A percentile compares a stretch with the other conserved stretches of the same genome.
These are phyloP conservation scores for Sinapis alba DNA, from an alignment of 441 rosid species.

Conservation along the genomic window DNA sequence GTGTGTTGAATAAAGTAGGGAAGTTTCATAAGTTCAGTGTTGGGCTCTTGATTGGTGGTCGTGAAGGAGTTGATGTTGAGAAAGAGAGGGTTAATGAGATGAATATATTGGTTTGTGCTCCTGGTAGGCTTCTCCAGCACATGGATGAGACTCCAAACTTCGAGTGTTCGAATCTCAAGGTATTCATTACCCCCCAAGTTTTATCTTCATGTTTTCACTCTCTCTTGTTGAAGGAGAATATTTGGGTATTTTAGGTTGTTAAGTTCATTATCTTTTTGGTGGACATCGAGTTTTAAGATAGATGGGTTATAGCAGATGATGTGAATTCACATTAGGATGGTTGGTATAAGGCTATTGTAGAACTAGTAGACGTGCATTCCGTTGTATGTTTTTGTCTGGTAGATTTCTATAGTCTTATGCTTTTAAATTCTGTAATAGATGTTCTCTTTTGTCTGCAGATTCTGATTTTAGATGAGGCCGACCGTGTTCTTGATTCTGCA, in stretches of 20 bases:
- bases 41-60: constrained; percentile 92
- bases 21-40: constrained; percentile 81
- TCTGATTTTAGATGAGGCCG: constrained; percentile 97
- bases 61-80: constrained; percentile 79
- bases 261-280: not conserved
- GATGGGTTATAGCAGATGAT: not conserved
- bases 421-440: not conserved
- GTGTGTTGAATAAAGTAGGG: constrained; percentile 73
- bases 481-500: constrained; percentile 89
- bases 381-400: not conserved
- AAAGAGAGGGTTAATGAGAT: constrained; percentile 80
- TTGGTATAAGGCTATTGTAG: constrained; percentile 10
- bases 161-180: constrained; percentile 93
- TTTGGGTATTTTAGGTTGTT: not conserved
- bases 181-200: constrained; percentile 37
- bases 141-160: constrained; percentile 97
- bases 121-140: constrained; percentile 96
- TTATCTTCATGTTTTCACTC: constrained; percentile 4
- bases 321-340: constrained; percentile 4
- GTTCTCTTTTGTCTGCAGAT: constrained; percentile 45
- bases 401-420: not conserved
- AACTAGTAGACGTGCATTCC: not conserved
- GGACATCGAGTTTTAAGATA: no score
- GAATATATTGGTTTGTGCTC: constrained; percentile 89
- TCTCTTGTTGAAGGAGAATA: not conserved